A percentile compares a stretch with the other conserved stretches of the same genome.
Evolutionary conservation across 371 early-diverging fungal genomes (phyloP).

Genomic region (Parasitella parasitica): DNA sequence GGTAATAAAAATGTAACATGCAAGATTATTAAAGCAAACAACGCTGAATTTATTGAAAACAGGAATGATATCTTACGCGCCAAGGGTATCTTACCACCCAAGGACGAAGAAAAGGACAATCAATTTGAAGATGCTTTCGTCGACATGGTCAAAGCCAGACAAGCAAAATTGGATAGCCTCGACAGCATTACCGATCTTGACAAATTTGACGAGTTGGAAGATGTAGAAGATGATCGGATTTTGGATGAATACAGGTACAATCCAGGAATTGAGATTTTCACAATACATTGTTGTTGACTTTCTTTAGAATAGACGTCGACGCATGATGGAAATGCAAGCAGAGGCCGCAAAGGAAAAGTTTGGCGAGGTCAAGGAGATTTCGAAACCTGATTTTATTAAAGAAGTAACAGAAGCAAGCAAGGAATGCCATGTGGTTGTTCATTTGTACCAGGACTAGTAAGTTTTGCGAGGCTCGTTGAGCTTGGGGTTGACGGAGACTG

Average conservation of each 20-base stretch:
- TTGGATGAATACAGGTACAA: conserved; percentile 76
- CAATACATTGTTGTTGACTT: no score
- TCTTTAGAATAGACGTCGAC: conserved; percentile 53
- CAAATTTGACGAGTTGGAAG: conserved; percentile 91
- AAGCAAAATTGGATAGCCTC: conserved; percentile 60
- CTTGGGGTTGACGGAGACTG: no score
- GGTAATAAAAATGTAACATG: conserved; percentile 29
- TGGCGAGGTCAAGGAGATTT: conserved; percentile 84
- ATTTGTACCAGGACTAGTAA: conserved; percentile 74
- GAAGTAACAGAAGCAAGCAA: conserved; percentile 92
- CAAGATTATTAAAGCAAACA: not conserved
- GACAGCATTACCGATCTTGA: conserved; percentile 75
- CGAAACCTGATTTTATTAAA: conserved; percentile 86
- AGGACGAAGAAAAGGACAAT: conserved; percentile 68
- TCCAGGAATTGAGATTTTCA: no score
- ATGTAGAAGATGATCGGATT: conserved; percentile 82
- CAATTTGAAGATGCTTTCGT: conserved; percentile 80
- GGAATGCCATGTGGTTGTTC: conserved; percentile 72
- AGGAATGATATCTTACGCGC: conserved; percentile 91
- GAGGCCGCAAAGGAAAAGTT: conserved; percentile 63
- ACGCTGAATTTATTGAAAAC: not conserved
- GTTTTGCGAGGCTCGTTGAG: no score
- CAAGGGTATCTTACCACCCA: conserved; percentile 87
- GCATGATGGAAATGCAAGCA: conserved; percentile 77
- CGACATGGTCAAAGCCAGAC: conserved; percentile 65